These are phyloP conservation scores for Elongisporangium prolatum DNA, from an alignment of 352 stramenopile species.

Conservation along the genomic window DNA sequence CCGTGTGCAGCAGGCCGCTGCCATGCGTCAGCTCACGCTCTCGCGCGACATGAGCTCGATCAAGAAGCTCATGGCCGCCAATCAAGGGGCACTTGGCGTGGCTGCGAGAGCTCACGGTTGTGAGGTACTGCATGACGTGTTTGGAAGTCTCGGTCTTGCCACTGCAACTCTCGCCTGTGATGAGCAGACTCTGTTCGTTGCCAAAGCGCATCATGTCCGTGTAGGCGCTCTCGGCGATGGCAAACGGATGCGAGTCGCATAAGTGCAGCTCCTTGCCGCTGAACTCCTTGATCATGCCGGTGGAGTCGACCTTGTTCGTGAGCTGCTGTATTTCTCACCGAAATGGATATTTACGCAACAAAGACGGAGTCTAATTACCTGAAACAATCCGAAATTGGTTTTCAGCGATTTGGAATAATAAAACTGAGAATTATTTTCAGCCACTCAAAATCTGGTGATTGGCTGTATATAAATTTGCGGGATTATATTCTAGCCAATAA, in stretches of 20 bases:
- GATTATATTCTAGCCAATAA: too few species aligned
- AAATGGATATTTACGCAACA: too few species aligned
- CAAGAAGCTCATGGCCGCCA: constrained; percentile 95
- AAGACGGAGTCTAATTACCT: too few species aligned
- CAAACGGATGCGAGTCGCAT: constrained; percentile 80
- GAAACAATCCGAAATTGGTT: too few species aligned
- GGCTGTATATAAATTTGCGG: too few species aligned
- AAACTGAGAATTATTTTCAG: too few species aligned
- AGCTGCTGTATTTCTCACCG: too few species aligned
- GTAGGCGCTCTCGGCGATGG: constrained; percentile 85
- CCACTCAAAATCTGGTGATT: too few species aligned
- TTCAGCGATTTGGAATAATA: too few species aligned
- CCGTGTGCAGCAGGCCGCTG: constrained; percentile 10
- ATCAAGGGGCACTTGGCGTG: constrained; percentile 64
- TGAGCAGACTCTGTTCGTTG: constrained; percentile 81
- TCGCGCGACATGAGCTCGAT: constrained; percentile 74
- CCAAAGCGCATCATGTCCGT: constrained; percentile 86
- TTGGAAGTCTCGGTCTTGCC: constrained; percentile 97
- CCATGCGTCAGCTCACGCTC: constrained; percentile 12
- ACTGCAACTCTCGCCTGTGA: constrained; percentile 81
- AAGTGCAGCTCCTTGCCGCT: constrained; percentile 78
- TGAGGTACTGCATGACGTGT: constrained; percentile 94
- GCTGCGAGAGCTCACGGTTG: constrained; percentile 70
- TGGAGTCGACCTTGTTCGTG: constrained; percentile 63
- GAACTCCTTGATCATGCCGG: constrained; percentile 74